A percentile compares a stretch with the other conserved stretches of the same genome.
Conservation (phyloP, 495 filamentous ascomycete species). For the Penicillium goetzii region DNA sequence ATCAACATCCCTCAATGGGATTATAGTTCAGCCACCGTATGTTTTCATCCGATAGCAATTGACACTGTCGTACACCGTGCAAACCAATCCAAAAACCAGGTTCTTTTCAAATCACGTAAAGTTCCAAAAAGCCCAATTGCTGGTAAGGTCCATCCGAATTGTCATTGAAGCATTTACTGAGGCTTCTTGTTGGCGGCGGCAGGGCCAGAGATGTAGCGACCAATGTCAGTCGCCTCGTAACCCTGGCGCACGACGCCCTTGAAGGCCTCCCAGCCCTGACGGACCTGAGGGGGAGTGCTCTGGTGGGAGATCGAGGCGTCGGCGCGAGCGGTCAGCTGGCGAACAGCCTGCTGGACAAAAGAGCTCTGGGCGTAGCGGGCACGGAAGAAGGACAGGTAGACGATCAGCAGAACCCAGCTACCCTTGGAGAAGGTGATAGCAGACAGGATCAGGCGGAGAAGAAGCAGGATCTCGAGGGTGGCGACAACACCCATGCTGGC, state of each 20-base stretch:
- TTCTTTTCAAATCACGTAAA: not conserved
- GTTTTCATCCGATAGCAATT: slow-evolving; percentile 6
- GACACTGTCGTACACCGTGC: not conserved
- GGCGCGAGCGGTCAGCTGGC: slow-evolving; percentile 69
- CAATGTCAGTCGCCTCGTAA: slow-evolving; percentile 77
- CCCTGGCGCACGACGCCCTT: slow-evolving; percentile 75
- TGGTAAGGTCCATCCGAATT: slow-evolving; percentile 1
- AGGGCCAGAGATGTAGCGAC: slow-evolving; percentile 64
- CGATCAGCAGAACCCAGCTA: slow-evolving; percentile 80
- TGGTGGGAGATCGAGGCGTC: slow-evolving; percentile 85
- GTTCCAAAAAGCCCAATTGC: slow-evolving; percentile 1
- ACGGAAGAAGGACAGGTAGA: slow-evolving; percentile 93
- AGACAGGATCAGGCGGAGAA: slow-evolving; percentile 77
- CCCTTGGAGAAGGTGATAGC: slow-evolving; percentile 85
- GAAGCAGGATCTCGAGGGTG: slow-evolving; percentile 74
- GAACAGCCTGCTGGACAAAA: slow-evolving; percentile 84
- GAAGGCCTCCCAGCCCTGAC: slow-evolving; percentile 78
- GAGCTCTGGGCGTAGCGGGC: slow-evolving; percentile 86
- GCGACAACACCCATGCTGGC: slow-evolving; percentile 81
- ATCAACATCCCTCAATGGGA: not conserved
- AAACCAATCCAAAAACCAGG: not conserved
- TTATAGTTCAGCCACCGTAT: slow-evolving; percentile 6
- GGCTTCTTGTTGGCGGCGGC: slow-evolving; percentile 58
- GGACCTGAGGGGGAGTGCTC: slow-evolving; percentile 80
- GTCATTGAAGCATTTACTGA: slow-evolving; percentile 41